Conservation (phyloP, 345 rosid species). For the Moricandia arvensis region DNA sequence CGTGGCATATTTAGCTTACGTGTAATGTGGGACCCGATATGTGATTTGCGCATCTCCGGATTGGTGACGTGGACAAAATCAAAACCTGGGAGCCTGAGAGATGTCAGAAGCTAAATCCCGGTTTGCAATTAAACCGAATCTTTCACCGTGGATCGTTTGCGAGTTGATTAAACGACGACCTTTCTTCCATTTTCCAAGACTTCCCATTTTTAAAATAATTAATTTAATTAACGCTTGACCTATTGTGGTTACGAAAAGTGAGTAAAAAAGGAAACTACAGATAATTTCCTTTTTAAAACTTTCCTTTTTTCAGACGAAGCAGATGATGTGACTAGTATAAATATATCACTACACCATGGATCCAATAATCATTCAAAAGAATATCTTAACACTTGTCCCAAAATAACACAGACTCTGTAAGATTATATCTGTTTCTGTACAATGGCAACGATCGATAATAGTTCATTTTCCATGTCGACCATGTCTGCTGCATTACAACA, state of each 20-base stretch:
- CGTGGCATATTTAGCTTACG: background rate
- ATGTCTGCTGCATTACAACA: constrained; percentile 3
- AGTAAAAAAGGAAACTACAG: background rate
- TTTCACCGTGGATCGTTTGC: background rate
- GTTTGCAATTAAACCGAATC: constrained; percentile 13
- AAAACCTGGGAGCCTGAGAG: constrained; percentile 36
- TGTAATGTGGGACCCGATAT: constrained; percentile 9
- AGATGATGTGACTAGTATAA: background rate
- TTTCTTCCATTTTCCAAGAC: background rate
- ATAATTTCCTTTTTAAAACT: background rate
- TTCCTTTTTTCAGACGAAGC: background rate
- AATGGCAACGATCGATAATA: constrained; percentile 31
- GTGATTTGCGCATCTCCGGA: background rate
- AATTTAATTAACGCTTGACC: background rate
- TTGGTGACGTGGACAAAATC: constrained; percentile 48
- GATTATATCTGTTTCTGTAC: background rate
- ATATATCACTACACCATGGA: background rate
- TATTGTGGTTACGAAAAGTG: background rate
- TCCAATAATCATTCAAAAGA: background rate
- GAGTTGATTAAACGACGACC: background rate
- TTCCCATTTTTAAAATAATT: background rate
- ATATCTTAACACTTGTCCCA: background rate
- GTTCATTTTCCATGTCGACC: constrained; percentile 5
- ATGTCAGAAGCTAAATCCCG: background rate
- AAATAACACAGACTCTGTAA: background rate